Evolutionary conservation across 202 grass and related monocot genomes (phyloP), one percentile per base, ranked within the genome.

Genomic region (Thinopyrum obtusiflorum): DNA sequence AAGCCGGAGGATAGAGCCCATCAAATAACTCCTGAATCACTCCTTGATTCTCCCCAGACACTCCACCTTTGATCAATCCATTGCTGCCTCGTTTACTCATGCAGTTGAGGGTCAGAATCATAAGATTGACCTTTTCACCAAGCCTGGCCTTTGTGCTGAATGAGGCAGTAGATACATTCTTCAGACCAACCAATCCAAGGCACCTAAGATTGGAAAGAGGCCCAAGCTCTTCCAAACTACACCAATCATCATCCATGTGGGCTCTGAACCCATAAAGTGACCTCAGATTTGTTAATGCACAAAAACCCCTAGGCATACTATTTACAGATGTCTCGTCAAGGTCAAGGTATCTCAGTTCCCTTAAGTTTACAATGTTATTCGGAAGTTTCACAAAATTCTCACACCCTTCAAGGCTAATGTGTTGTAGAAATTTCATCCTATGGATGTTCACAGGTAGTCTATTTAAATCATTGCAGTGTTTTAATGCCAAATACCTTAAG

Each of bases 361-460:
- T 11, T 24, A 72, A n/a, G 4, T 42, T 86, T 11, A 80, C 18
- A 61, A 79, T 42, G 44, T 46, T 70, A 80, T 39, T 6, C 3
- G 84, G 75, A 42, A 86, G 66, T 36, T 15, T 17, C 51, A 13
- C 26, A 25, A 80, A 17, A 44, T 70, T 20, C 68, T 69, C 28
- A 61, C 77, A 86, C 6, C n/a, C 2, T 20, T 26, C 25, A 70
- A 86, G 46, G 13, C 49, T 67, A 35, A 86, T 49, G 63, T 36
- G 80, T 57, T 80, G 51, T 51, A 81, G 44, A 42, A 80, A 68
- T 73, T 64, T 73, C 71, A 86, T n/a, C n/a, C 74, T 80, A 10
- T 9, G 49, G 11, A 86, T 81, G 33, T 5, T 21, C 44, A 74
- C 32, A 1, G 84, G 84, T 18, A 86, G 2, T 3, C 11, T 80